Evolutionary conservation across 345 rosid species (phyloP).

Genomic region (Melaleuca alternifolia): DNA sequence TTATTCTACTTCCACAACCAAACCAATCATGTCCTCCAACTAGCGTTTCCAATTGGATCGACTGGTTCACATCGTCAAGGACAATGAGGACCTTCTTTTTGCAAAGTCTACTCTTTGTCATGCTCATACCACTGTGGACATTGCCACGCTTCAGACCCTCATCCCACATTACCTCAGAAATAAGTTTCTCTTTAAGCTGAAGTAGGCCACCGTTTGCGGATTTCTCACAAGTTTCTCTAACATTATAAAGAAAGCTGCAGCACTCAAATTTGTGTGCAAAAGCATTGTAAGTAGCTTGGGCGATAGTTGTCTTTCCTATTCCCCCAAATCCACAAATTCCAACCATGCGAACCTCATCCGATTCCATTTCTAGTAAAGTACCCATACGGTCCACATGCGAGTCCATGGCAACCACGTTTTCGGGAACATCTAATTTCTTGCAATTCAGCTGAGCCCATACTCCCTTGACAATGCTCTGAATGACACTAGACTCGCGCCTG

Average conservation of each 20-base stretch:
- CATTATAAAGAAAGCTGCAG: conserved; percentile 16
- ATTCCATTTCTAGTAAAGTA: too few species aligned
- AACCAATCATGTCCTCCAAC: conserved; percentile 1
- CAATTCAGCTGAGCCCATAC: neutral
- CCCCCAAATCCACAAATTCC: conserved; percentile 2
- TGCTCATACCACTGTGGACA: neutral
- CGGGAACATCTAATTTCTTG: too few species aligned
- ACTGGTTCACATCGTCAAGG: conserved; percentile 7
- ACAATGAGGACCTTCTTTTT: conserved; percentile 3
- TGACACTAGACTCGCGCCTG: neutral
- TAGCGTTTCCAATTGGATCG: neutral
- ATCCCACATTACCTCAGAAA: neutral
- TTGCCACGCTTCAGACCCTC: neutral
- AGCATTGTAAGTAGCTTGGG: conserved; percentile 10
- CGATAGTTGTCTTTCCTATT: conserved; percentile 5
- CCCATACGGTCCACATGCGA: neutral
- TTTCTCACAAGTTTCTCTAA: conserved; percentile 11
- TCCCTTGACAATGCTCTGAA: neutral
- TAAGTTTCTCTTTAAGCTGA: conserved; percentile 2
- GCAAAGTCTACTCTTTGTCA: neutral
- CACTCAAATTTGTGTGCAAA: conserved; percentile 11
- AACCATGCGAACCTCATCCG: neutral
- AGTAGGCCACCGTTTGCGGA: neutral
- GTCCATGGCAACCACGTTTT: neutral
- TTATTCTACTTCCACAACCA: conserved; percentile 12